A percentile compares a stretch with the other conserved stretches of the same genome.
These are phyloP conservation scores for Termitomyces sp. DNA, from an alignment of 1,284 basidiomycete species.

Conservation along the genomic window DNA sequence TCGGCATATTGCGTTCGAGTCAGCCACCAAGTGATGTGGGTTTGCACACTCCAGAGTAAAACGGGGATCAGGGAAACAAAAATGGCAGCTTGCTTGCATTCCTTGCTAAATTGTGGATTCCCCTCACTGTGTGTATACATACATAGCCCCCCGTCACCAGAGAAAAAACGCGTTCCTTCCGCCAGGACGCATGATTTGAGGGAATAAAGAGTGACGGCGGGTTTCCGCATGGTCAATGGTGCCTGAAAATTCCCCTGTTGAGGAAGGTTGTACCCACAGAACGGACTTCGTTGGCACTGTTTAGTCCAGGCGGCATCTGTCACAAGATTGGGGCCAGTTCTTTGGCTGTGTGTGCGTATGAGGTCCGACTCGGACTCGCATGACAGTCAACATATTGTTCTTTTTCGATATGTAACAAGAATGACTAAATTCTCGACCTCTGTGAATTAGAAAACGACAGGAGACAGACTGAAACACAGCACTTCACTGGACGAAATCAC, in stretches of 20 bases:
- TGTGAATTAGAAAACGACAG: background rate
- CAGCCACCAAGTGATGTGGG: background rate
- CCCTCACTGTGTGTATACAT: background rate
- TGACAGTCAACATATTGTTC: background rate
- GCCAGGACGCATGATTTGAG: background rate
- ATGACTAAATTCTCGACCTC: constrained; percentile 1
- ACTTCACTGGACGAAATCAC: background rate
- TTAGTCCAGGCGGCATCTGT: constrained; percentile 9
- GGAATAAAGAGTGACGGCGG: constrained; percentile 6
- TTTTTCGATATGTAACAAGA: background rate
- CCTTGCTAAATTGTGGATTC: background rate
- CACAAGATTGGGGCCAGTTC: background rate
- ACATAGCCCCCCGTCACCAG: background rate
- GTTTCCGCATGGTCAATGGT: constrained; percentile 4
- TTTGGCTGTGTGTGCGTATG: background rate
- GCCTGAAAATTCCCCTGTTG: constrained; percentile 4
- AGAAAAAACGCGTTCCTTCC: constrained; percentile 5
- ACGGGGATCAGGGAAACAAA: background rate
- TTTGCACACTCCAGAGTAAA: background rate
- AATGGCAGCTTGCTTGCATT: background rate
- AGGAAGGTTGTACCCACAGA: constrained; percentile 7
- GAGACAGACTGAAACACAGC: background rate
- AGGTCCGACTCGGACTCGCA: constrained; percentile 12
- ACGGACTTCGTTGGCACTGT: background rate
- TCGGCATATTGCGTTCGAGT: background rate